Percentiles rank a stretch among this genome's conserved stretches.
phyloP scores from a whole-genome alignment of 768 basidiomycete genomes.

The Bullera alba region DNA sequence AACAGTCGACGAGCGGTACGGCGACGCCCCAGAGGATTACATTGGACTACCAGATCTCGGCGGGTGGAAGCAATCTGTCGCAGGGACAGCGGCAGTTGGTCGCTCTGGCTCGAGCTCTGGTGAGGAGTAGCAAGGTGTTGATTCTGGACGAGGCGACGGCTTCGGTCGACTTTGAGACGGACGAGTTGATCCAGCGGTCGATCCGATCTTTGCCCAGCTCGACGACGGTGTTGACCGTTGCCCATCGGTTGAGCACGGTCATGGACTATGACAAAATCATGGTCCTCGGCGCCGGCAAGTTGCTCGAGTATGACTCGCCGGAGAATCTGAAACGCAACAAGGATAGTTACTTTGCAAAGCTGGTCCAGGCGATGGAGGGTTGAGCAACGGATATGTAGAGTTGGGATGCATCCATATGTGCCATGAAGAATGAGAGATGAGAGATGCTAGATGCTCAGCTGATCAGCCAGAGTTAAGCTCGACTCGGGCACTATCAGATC shows the following conservation, averaged over 20 bases:
- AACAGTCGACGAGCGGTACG: constrained; percentile 15
- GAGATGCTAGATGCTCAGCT: no score
- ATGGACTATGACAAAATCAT: constrained; percentile 61
- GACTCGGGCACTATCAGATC: no score
- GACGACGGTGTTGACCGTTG: constrained; percentile 56
- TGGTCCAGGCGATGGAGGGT: constrained; percentile 47
- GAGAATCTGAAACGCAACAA: constrained; percentile 53
- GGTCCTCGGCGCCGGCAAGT: constrained; percentile 58
- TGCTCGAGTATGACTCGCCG: constrained; percentile 72
- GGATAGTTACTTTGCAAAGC: constrained; percentile 59
- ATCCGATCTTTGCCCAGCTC: constrained; percentile 51
- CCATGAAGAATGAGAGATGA: no score
- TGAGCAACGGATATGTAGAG: neutral
- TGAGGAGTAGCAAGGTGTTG: constrained; percentile 55
- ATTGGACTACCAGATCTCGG: constrained; percentile 44
- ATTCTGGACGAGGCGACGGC: constrained; percentile 54
- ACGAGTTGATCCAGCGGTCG: constrained; percentile 55
- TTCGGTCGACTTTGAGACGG: constrained; percentile 54
- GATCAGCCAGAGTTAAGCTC: no score
- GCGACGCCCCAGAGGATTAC: constrained; percentile 37
- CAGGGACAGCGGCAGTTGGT: constrained; percentile 61
- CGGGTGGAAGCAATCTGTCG: constrained; percentile 49
- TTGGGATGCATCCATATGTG: no score
- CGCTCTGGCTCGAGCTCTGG: constrained; percentile 57
- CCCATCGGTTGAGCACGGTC: constrained; percentile 54